Evolutionary conservation across 768 basidiomycete species (phyloP), one percentile per base, ranked within the genome.

Genomic region (Rhodosporidiobolus sp.): DNA sequence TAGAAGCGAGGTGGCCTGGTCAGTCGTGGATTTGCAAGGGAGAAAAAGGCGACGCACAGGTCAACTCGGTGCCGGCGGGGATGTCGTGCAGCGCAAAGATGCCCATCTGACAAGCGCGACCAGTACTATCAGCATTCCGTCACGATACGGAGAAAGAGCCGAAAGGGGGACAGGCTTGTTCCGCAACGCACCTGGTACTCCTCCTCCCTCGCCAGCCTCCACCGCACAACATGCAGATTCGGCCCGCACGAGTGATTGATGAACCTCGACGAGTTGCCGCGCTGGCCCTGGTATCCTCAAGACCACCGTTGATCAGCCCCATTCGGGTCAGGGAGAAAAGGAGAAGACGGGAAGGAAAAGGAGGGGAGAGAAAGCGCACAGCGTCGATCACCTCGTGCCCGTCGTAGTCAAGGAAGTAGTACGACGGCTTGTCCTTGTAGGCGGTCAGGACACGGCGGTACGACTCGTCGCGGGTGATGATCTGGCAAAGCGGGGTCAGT

Each of bases 211-310:
- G 67, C 67, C 12, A 72, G 35, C 32, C 65, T 61, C 70, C 74
- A 75, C 35, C 70, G 17, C 19, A 72, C 70, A 46, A 75, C 74
- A 20, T 61, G 28, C 45, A 72, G 43, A 52, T 75, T 75, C 5
- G 74, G 74, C 19, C 70, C 74, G 50, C 74, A 75, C 43, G 67
- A 69, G 43, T 75, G 74, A 56, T 75, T 75, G 74, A 75, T 75
- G 65, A 75, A 75, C 8, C 74, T 43, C 11, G 70, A 26, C 11
- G 64, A 52, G 65, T 72, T 75, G 24, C 74, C 74, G 35, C 54
- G 49, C 43, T 58, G 60, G 0, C 74, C 74, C 72, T 73, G 50
- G 45, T 17, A 2, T n/a, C n/a, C n/a, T n/a, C n/a, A n/a, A n/a
- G n/a, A n/a, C n/a, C 19, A 34, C 28, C 35, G 43, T 26, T 30